Conservation (phyloP, 805 yeast species). For the Kodamaea sagamina region DNA sequence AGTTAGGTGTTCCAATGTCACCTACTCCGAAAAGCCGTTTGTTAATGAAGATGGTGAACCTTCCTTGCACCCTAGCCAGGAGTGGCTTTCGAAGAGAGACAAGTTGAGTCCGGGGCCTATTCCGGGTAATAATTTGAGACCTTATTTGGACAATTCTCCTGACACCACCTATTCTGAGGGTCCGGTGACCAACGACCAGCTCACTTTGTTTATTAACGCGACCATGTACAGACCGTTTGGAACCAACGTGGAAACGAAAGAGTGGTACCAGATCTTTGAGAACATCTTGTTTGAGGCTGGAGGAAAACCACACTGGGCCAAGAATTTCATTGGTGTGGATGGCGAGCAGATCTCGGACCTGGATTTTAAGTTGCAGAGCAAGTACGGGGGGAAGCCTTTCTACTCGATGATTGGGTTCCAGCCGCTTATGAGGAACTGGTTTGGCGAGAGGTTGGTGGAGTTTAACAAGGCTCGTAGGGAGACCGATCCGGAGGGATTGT, state of each 20-base stretch:
- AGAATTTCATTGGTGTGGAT: slow-evolving; percentile 73
- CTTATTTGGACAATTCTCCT: slow-evolving; percentile 82
- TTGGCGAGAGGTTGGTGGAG: slow-evolving; percentile 63
- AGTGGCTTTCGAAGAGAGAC: slow-evolving; percentile 55
- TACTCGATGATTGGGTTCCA: slow-evolving; percentile 83
- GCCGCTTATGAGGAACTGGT: slow-evolving; percentile 71
- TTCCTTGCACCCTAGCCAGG: slow-evolving; percentile 43
- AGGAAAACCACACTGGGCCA: slow-evolving; percentile 99
- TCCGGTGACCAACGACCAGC: slow-evolving; percentile 66
- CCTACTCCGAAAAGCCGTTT: slow-evolving; percentile 45
- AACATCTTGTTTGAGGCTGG: slow-evolving; percentile 71
- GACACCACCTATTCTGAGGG: slow-evolving; percentile 46
- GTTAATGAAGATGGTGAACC: slow-evolving; percentile 38
- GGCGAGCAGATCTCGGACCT: slow-evolving; percentile 36
- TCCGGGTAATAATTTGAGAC: slow-evolving; percentile 80
- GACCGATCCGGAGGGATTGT: slow-evolving; percentile 81
- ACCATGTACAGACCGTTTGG: slow-evolving; percentile 96
- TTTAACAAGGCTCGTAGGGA: slow-evolving; percentile 66
- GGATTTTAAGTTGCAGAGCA: slow-evolving; percentile 43
- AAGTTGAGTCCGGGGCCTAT: slow-evolving; percentile 71
- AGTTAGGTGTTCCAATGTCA: slow-evolving; percentile 88
- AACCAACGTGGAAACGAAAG: slow-evolving; percentile 66
- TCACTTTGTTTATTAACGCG: slow-evolving; percentile 86
- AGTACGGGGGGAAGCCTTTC: slow-evolving; percentile 47
- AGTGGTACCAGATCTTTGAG: slow-evolving; percentile 87